A percentile compares a stretch with the other conserved stretches of the same genome.
Evolutionary conservation across 441 rosid genomes (phyloP).

Genomic region (Bocquillonia castaneifolia): DNA sequence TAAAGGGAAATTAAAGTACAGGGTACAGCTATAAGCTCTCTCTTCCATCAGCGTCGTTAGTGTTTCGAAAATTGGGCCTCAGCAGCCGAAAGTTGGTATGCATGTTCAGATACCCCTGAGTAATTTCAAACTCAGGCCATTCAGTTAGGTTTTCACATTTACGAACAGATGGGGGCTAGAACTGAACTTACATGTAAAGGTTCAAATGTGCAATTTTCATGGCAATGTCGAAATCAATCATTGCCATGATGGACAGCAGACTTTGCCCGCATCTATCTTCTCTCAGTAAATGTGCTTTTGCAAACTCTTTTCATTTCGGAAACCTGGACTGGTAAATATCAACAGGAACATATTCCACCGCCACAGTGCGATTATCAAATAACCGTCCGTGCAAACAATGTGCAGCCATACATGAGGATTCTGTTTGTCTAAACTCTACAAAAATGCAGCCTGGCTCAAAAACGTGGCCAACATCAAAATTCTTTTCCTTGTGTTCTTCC

Average conservation of each 20-base stretch:
- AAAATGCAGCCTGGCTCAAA: slow-evolving; percentile 67
- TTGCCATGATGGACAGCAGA: not conserved
- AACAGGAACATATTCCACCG: slow-evolving; percentile 54
- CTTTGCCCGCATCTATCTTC: too few relatives aligned
- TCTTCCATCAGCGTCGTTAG: too few relatives aligned
- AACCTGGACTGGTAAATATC: slow-evolving; percentile 51
- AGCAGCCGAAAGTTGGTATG: too few relatives aligned
- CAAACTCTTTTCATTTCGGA: slow-evolving; percentile 29
- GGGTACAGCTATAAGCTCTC: too few relatives aligned
- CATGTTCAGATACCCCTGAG: not conserved
- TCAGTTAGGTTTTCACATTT: not conserved
- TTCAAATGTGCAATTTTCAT: not conserved
- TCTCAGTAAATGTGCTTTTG: not conserved
- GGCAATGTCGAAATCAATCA: not conserved
- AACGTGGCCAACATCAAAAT: slow-evolving; percentile 24
- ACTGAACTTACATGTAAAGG: not conserved
- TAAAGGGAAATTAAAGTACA: too few relatives aligned
- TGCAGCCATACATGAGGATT: slow-evolving; percentile 65
- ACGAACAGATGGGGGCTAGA: not conserved
- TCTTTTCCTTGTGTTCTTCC: slow-evolving; percentile 27
- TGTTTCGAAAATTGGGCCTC: too few relatives aligned
- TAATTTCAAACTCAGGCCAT: not conserved
- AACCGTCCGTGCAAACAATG: slow-evolving; percentile 73
- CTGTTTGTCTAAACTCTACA: slow-evolving; percentile 72
- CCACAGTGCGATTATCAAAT: slow-evolving; percentile 50